phyloP scores from a whole-genome alignment of 345 rosid species.

The Gossypium longicalyx region DNA sequence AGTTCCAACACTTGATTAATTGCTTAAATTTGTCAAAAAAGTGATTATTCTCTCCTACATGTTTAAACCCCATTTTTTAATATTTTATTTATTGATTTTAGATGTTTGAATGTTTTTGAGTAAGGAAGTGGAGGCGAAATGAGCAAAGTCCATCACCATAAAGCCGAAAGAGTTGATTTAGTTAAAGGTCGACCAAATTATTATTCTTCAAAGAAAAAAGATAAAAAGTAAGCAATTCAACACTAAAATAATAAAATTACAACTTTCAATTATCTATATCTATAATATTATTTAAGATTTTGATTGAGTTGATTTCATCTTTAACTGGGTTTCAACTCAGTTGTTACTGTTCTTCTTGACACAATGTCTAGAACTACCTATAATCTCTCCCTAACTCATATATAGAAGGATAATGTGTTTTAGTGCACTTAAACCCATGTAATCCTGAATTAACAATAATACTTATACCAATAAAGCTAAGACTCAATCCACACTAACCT shows the following conservation, averaged over 20 bases:
- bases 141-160: neutral
- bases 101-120: neutral
- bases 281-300: no score
- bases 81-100: neutral
- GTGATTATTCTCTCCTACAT: neutral
- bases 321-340: no score
- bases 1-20: neutral
- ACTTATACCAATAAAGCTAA: fast-evolving
- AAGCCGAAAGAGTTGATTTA: neutral
- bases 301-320: no score
- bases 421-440: fast-evolving
- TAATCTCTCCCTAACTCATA: no score
- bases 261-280: no score
- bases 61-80: neutral
- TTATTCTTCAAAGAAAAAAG: neutral
- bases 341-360: no score
- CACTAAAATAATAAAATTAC: neutral
- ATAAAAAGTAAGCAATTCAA: neutral
- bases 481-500: fast-evolving
- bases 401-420: fast-evolving
- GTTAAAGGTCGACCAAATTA: neutral
- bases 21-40: no score
- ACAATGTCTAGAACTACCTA: no score
- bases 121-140: neutral
- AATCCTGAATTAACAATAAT: no score